These are phyloP conservation scores for Gamsiella multidivaricata DNA, from an alignment of 192 early-diverging fungal species.

Conservation along the genomic window DNA sequence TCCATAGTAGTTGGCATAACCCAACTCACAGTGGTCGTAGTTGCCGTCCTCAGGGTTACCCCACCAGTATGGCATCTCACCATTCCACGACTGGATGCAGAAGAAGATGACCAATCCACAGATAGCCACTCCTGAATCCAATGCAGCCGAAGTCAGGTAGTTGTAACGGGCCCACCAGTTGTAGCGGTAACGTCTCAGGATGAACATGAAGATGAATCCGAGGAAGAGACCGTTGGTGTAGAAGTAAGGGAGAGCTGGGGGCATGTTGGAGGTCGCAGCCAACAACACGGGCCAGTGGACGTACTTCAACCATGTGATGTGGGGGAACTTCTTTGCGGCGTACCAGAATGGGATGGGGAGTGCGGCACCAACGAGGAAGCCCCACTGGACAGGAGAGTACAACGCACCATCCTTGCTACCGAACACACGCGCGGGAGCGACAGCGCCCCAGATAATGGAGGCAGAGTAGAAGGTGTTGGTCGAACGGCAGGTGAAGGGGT, in stretches of 20 bases:
- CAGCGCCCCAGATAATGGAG: slow-evolving; percentile 69
- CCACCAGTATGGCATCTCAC: slow-evolving; percentile 17
- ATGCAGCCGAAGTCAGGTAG: slow-evolving; percentile 55
- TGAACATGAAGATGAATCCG: slow-evolving; percentile 73
- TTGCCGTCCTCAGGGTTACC: slow-evolving; percentile 19
- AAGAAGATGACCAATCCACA: slow-evolving; percentile 58
- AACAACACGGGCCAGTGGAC: slow-evolving; percentile 76
- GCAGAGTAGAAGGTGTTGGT: slow-evolving; percentile 62
- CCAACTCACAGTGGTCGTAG: slow-evolving; percentile 21
- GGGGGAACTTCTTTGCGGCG: slow-evolving; percentile 10
- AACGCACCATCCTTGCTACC: slow-evolving; percentile 25
- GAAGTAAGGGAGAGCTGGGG: slow-evolving; percentile 65
- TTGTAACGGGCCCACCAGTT: slow-evolving; percentile 69
- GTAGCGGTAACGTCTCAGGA: slow-evolving; percentile 67
- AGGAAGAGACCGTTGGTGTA: slow-evolving; percentile 49
- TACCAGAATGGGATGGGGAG: slow-evolving; percentile 29
- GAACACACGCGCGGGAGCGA: slow-evolving; percentile 67
- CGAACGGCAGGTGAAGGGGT: slow-evolving; percentile 58
- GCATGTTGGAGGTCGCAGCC: slow-evolving; percentile 63
- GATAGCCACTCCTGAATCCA: slow-evolving; percentile 58
- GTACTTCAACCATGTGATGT: slow-evolving; percentile 58
- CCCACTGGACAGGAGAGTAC: slow-evolving; percentile 23
- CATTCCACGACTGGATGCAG: slow-evolving; percentile 27
- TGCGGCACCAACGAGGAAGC: slow-evolving; percentile 25
- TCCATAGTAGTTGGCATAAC: slow-evolving; percentile 15